Evolutionary conservation across 2,329 filamentous ascomycete genomes (phyloP).

Genomic region (Grosmannia huntii): DNA sequence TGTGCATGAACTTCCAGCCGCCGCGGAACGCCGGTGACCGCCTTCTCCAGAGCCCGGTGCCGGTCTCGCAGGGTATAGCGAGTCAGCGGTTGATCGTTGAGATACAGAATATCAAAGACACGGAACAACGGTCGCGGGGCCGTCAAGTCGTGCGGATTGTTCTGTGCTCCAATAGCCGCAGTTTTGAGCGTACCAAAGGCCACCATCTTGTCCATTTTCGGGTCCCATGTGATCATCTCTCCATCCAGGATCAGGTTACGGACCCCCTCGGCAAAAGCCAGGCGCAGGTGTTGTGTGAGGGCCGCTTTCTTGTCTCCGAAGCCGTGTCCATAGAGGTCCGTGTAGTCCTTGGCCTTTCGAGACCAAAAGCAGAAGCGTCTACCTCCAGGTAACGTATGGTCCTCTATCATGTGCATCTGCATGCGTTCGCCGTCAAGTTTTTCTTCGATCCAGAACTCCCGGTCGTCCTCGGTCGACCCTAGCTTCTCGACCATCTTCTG

Average conservation of each 20-base stretch:
- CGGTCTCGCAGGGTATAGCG: constrained; percentile 74
- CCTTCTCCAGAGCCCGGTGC: constrained; percentile 57
- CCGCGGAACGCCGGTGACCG: constrained; percentile 56
- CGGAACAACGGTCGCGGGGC: constrained; percentile 67
- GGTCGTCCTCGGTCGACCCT: constrained; percentile 54
- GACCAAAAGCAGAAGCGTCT: constrained; percentile 82
- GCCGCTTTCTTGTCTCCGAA: constrained; percentile 63
- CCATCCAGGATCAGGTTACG: constrained; percentile 85
- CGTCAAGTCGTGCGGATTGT: constrained; percentile 51
- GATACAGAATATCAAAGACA: constrained; percentile 81
- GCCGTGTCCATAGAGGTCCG: constrained; percentile 76
- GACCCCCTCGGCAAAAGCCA: constrained; percentile 66
- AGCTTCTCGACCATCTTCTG: constrained; percentile 63
- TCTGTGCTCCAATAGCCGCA: constrained; percentile 67
- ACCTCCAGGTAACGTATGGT: constrained; percentile 54
- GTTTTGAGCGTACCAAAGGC: constrained; percentile 90
- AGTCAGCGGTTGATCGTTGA: constrained; percentile 72
- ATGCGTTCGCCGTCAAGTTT: constrained; percentile 95
- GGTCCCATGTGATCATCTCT: constrained; percentile 98
- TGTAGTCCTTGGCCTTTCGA: constrained; percentile 90
- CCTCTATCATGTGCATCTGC: constrained; percentile 83
- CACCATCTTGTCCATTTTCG: constrained; percentile 68
- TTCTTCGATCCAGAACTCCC: constrained; percentile 91
- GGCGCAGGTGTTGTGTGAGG: constrained; percentile 65
- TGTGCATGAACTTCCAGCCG: constrained; percentile 76